These are phyloP conservation scores for Apostasia shenzhenica DNA, from an alignment of 106 monocot genomes.

Conservation along the genomic window DNA sequence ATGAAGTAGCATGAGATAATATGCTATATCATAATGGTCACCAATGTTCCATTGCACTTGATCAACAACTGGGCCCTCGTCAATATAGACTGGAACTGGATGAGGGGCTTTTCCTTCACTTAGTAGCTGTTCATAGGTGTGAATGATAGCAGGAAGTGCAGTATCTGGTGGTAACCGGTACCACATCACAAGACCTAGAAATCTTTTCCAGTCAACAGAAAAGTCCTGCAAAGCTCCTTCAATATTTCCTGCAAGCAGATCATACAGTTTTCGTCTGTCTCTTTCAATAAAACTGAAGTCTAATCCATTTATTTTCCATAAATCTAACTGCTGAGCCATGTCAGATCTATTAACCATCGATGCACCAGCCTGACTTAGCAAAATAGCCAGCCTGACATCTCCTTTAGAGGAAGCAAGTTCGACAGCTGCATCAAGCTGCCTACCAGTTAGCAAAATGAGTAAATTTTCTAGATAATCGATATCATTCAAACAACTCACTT, in stretches of 20 bases:
- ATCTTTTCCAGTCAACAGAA: conserved; percentile 90
- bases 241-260: conserved; percentile 87
- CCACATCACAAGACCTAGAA: conserved; percentile 83
- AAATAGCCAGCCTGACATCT: conserved; percentile 77
- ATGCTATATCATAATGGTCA: conserved; percentile 81
- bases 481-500: conserved; percentile 62
- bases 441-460: conserved; percentile 62
- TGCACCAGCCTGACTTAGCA: conserved; percentile 82
- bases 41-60: conserved; percentile 39
- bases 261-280: conserved; percentile 70
- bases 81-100: conserved; percentile 89
- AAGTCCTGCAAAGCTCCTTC: conserved; percentile 48
- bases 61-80: conserved; percentile 75
- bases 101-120: conserved; percentile 75
- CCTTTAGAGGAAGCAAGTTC: conserved; percentile 83
- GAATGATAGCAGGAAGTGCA: conserved; percentile 49
- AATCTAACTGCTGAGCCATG: conserved; percentile 66
- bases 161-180: conserved; percentile 84
- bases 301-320: conserved; percentile 84
- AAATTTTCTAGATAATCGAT: conserved; percentile 65
- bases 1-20: conserved; percentile 99
- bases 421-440: conserved; percentile 77
- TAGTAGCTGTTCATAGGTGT: conserved; percentile 75
- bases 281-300: conserved; percentile 84
- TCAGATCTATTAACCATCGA: conserved; percentile 80